Percentiles rank a stretch among this genome's conserved stretches.
These are phyloP conservation scores for Capsicum rhomboideum DNA, from an alignment of 257 asterid species.

Conservation along the genomic window DNA sequence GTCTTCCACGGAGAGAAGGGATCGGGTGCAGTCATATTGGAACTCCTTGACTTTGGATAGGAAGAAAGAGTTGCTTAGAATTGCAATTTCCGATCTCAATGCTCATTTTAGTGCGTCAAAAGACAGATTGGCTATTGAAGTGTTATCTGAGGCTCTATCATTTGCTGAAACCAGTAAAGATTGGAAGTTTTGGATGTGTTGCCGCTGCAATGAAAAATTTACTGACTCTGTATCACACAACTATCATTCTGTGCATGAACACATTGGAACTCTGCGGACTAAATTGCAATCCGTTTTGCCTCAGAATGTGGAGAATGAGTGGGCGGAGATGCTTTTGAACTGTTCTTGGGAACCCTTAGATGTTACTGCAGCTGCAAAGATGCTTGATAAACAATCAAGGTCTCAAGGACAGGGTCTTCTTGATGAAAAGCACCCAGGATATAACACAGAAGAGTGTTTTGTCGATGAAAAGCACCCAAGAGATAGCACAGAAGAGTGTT, in stretches of 20 bases:
- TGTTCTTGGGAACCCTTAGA: constrained; percentile 89
- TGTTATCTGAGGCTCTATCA: constrained; percentile 55
- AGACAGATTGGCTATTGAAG: constrained; percentile 38
- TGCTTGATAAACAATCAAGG: constrained; percentile 41
- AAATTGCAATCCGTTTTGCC: constrained; percentile 73
- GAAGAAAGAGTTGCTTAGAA: constrained; percentile 41
- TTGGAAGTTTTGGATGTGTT: constrained; percentile 70
- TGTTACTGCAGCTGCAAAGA: constrained; percentile 40
- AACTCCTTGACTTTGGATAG: constrained; percentile 40
- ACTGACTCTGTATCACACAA: constrained; percentile 36
- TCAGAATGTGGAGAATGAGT: constrained; percentile 60
- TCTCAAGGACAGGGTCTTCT: constrained; percentile 33
- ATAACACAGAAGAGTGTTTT: constrained; percentile 36
- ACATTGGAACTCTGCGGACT: constrained; percentile 57
- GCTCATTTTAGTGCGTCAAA: constrained; percentile 48
- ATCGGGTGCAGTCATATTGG: constrained; percentile 57
- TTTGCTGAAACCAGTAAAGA: constrained; percentile 43
- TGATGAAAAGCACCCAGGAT: constrained; percentile 34
- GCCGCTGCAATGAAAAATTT: constrained; percentile 54
- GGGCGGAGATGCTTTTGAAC: constrained; percentile 85
- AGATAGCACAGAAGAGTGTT: constrained; percentile 33
- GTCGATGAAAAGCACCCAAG: constrained; percentile 33
- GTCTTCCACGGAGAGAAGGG: constrained; percentile 62
- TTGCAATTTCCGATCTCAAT: constrained; percentile 43
- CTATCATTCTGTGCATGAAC: constrained; percentile 59